phyloP scores from a whole-genome alignment of 1,139 yeast genomes.

The Yamadazyma mexicana region DNA sequence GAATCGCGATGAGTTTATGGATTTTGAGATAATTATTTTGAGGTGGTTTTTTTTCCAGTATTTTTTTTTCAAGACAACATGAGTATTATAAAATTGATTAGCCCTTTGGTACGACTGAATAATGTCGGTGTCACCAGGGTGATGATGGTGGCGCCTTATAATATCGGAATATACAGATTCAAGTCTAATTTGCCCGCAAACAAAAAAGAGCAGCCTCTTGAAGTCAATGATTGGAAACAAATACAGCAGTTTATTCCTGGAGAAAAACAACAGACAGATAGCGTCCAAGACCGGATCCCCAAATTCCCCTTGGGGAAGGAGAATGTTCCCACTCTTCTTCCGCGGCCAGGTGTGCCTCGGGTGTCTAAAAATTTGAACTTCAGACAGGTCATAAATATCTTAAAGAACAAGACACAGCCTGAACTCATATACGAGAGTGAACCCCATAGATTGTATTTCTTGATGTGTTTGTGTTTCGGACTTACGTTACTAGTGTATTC shows the following conservation, averaged over 20 bases:
- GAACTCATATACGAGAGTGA: slow-evolving; percentile 82
- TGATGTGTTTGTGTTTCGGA: slow-evolving; percentile 68
- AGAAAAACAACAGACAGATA: slow-evolving; percentile 51
- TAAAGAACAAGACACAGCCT: slow-evolving; percentile 58
- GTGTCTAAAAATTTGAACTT: slow-evolving; percentile 58
- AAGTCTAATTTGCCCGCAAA: slow-evolving; percentile 27
- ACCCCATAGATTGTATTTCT: slow-evolving; percentile 75
- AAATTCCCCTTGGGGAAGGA: slow-evolving; percentile 68
- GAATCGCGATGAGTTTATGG: slow-evolving; percentile 7
- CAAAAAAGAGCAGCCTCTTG: slow-evolving; percentile 11
- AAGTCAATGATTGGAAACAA: slow-evolving; percentile 44
- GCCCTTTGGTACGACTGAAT: background rate
- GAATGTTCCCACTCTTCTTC: slow-evolving; percentile 65
- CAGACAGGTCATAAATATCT: slow-evolving; percentile 61
- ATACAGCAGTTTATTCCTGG: slow-evolving; percentile 61
- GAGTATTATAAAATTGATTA: background rate
- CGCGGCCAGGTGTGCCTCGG: slow-evolving; percentile 72
- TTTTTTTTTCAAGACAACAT: background rate
- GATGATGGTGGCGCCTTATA: background rate
- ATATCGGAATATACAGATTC: background rate
- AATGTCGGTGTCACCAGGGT: background rate
- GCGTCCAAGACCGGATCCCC: slow-evolving; percentile 52
- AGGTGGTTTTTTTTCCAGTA: background rate
- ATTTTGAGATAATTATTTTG: background rate
- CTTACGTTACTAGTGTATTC: slow-evolving; percentile 69